Base-by-base conservation (phyloP, 2,329 filamentous ascomycete species). In the Lasiodiplodia gonubiensis region DNA sequence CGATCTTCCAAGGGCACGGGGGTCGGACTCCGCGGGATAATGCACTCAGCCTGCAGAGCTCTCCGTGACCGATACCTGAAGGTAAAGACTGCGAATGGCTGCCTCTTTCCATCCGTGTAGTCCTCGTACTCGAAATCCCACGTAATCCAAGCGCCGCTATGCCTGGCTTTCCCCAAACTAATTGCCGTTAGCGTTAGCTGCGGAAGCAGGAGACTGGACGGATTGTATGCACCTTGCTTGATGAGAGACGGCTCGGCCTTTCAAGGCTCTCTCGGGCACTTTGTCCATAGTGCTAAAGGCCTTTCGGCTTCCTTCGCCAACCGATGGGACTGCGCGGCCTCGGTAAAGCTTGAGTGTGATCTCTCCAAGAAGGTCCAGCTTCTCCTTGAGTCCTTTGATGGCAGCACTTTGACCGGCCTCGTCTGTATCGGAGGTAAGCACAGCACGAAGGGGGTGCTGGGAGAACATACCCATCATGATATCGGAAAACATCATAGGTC, bases 41-140 rank as follows among this genome's bases (percentile, higher is more conserved):
- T 70, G 12, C 74, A 53, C 4, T 80, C 72, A 1, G 73, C 70
- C 64, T 79, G 73, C 0, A 81, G 71, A 25, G 72, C 68, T 16
- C 68, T 74, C 75, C 39, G 48, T 14, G 74, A 74, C 4, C 74
- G 70, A 61, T 77, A 77, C 51, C 71, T 72, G 68, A 77, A 76
- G 25, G 69, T 70, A 60, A 76, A 76, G 5, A 55, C 68, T 7
- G 71, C 72, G 30, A 74, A 63, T 0, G 75, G 74, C 2, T 51
- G 23, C 2, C 68, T 54, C 21, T 27, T 63, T 5, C 59, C 59
- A 10, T 63, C 46, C n/a, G 25, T 3, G n/a, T 63, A 51, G 25
- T 63, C 59, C 3, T 63, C 59, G 25, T 63, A 52, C 11, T 63
- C 59, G 7, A 63, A 63, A 25, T 63, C 59, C 59, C 59, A 63